A percentile compares a stretch with the other conserved stretches of the same genome.
Conservation (phyloP, 148 eudicot species). For the Dysphania ambrosioides region DNA sequence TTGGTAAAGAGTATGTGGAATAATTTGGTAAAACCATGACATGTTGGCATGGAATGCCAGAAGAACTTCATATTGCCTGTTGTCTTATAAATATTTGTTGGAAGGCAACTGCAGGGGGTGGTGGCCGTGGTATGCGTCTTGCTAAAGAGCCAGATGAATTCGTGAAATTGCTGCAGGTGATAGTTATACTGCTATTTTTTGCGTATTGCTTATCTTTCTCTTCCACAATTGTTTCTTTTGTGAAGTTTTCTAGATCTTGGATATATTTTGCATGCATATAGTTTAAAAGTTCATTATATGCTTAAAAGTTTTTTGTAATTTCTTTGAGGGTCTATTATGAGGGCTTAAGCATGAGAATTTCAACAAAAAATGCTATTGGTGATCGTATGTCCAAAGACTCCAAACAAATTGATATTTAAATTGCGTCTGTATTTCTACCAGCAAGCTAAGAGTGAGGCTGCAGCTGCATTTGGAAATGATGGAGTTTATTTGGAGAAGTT, state of each 20-base stretch:
- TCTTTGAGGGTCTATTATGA: neutral
- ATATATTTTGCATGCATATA: no score
- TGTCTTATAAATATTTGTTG: constrained; percentile 20
- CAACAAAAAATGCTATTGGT: neutral
- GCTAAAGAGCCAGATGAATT: constrained; percentile 92
- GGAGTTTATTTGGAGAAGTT: constrained; percentile 95
- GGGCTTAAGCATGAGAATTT: constrained; percentile 20
- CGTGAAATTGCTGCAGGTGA: constrained; percentile 93
- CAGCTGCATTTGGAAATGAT: constrained; percentile 98
- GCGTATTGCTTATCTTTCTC: neutral
- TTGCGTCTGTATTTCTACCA: constrained; percentile 23
- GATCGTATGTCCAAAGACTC: no score
- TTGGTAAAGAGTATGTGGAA: neutral
- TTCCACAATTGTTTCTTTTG: neutral
- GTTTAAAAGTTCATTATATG: neutral
- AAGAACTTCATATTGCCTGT: neutral
- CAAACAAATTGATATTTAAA: no score
- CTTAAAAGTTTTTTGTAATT: constrained; percentile 6
- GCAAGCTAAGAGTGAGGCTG: constrained; percentile 99
- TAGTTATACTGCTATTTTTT: constrained; percentile 13
- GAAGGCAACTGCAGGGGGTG: constrained; percentile 99
- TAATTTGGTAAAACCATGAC: neutral
- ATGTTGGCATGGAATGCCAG: neutral
- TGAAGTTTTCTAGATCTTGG: neutral
- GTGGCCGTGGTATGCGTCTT: constrained; percentile 99